Base-by-base conservation (phyloP, 371 early-diverging fungal genomes). In the Mortierella sp. region DNA sequence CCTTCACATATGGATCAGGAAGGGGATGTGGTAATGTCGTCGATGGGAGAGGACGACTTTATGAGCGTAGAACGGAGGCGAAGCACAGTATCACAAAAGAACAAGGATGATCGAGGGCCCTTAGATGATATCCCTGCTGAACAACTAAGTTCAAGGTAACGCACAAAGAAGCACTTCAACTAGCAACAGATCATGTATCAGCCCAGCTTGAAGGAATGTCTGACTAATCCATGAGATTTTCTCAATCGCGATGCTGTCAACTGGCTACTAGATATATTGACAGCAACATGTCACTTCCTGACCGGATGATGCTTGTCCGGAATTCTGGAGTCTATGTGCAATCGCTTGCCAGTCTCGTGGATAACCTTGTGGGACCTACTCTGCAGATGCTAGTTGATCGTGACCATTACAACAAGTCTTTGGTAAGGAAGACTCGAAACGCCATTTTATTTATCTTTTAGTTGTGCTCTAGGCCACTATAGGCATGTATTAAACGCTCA, bases 271-370 rank as follows among this genome's bases (percentile, higher is more conserved):
- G 79, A 28, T 50, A 62, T 45, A 62, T 73, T 45, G 68, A 76
- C 18, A 55, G 48, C 12, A 63, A 43, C 2, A 68, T 68, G 70
- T 59, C 81, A 14, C 58, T 80, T 29, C 70, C 83, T 0, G 74
- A 83, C 23, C 62, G 68, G 12, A 81, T 89, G 81, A 84, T 85
- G 0, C 60, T 84, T 46, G 70, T 87, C 21, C 85, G 89, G 23
- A 88, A 90, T 62, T 83, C 89, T 7, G 84, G 87, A 3, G 82
- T 88, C 1, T 90, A 89, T 81, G 87, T 87, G 2, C 86, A 87
- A 19, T 83, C 87, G 14, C 70, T 87, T 9, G 83, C 84, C 0
- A 82, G 81, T 68, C 65, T 87, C 52, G 83, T 89, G 1, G 91
- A 91, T 59, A 86, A 85, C 19, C 67, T 89, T 44, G 83, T 89